These are phyloP conservation scores for Candida gigantensis DNA, from an alignment of 1,139 yeast genomes.

Conservation along the genomic window DNA sequence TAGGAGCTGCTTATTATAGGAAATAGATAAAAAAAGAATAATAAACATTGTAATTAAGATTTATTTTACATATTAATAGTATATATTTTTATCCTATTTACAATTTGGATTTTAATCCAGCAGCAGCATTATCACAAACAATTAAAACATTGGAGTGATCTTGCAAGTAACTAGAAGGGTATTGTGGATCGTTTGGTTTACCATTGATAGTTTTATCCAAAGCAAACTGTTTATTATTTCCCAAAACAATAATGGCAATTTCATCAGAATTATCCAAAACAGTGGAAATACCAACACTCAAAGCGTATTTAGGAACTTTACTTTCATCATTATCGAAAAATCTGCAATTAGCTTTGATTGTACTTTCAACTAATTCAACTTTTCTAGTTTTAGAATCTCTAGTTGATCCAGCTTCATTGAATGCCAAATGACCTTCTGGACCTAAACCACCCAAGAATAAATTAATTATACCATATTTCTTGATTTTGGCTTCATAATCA, in stretches of 20 bases:
- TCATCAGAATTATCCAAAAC: constrained; percentile 59
- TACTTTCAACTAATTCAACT: constrained; percentile 51
- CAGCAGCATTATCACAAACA: constrained; percentile 50
- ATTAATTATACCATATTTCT: constrained; percentile 52
- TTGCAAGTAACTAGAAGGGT: constrained; percentile 50
- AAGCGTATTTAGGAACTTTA: constrained; percentile 56
- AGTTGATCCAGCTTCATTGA: constrained; percentile 59
- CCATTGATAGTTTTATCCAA: constrained; percentile 46
- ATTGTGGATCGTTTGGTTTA: constrained; percentile 32
- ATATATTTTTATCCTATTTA: constrained; percentile 14
- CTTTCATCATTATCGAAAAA: constrained; percentile 50
- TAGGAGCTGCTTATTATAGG: constrained; percentile 45
- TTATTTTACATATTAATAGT: no score
- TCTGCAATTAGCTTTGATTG: constrained; percentile 58
- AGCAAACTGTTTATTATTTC: constrained; percentile 45
- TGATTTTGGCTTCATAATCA: constrained; percentile 52
- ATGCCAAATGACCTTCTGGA: constrained; percentile 66
- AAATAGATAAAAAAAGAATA: constrained; percentile 2
- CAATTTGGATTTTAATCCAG: constrained; percentile 36
- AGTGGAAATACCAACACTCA: constrained; percentile 65
- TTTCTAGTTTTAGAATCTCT: constrained; percentile 50
- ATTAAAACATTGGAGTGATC: constrained; percentile 47
- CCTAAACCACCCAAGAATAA: constrained; percentile 65
- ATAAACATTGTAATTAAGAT: no score
- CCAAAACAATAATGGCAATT: constrained; percentile 50